phyloP scores from a whole-genome alignment of 805 yeast species.

The Wickerhamiella galacta region DNA sequence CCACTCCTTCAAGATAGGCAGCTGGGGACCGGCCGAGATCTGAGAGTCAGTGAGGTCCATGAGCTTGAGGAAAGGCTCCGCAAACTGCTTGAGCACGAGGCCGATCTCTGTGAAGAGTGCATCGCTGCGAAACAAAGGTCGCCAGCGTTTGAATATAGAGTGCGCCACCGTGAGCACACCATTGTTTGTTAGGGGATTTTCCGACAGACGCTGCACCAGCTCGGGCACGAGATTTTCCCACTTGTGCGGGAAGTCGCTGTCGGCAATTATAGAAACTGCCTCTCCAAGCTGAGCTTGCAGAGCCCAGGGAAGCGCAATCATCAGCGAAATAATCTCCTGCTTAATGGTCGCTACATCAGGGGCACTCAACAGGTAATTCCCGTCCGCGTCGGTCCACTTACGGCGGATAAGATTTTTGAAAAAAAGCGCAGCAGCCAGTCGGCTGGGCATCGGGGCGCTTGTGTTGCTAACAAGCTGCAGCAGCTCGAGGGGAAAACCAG shows the following conservation, averaged over 20 bases:
- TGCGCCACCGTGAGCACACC: slow-evolving; percentile 88
- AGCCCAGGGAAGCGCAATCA: slow-evolving; percentile 59
- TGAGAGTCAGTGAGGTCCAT: slow-evolving; percentile 46
- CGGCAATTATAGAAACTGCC: slow-evolving; percentile 82
- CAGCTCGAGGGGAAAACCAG: slow-evolving; percentile 62
- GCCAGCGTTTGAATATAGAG: slow-evolving; percentile 91
- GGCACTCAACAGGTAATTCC: slow-evolving; percentile 45
- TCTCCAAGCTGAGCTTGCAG: slow-evolving; percentile 92
- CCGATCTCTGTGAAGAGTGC: slow-evolving; percentile 76
- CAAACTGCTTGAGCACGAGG: slow-evolving; percentile 70
- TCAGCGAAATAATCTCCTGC: slow-evolving; percentile 60
- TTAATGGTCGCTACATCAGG: slow-evolving; percentile 56
- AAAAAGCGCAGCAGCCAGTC: slow-evolving; percentile 79
- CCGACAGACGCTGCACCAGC: slow-evolving; percentile 48
- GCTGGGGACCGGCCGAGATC: slow-evolving; percentile 31
- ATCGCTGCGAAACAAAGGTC: slow-evolving; percentile 84
- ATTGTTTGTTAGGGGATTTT: slow-evolving; percentile 36
- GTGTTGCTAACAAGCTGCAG: slow-evolving; percentile 61
- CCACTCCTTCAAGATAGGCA: slow-evolving; percentile 21
- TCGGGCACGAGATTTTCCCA: slow-evolving; percentile 56
- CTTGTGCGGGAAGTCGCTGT: slow-evolving; percentile 81
- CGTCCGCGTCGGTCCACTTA: slow-evolving; percentile 83
- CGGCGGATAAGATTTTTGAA: slow-evolving; percentile 77
- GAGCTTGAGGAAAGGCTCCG: slow-evolving; percentile 58
- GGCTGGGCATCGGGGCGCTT: slow-evolving; percentile 34